Conservation (phyloP, 192 early-diverging fungal species). For the Coemansia pectinata region DNA sequence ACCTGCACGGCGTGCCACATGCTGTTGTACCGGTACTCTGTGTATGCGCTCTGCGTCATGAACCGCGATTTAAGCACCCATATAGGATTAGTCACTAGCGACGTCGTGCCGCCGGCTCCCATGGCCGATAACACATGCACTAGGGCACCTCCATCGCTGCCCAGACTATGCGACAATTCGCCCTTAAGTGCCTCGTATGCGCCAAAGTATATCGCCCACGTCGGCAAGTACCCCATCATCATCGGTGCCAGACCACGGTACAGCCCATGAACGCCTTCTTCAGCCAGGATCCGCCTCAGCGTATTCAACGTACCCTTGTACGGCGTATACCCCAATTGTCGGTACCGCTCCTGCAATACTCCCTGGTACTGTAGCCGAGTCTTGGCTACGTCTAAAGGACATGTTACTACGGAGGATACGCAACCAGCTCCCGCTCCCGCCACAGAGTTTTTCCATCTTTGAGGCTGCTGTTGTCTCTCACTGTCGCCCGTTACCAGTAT, state of each 20-base stretch:
- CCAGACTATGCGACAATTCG: constrained; percentile 18
- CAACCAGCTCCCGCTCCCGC: constrained; percentile 82
- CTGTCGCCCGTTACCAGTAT: neutral
- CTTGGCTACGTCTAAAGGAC: constrained; percentile 94
- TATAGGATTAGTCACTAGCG: constrained; percentile 81
- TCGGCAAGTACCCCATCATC: constrained; percentile 85
- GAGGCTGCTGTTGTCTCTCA: constrained; percentile 1
- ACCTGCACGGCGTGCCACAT: constrained; percentile 77
- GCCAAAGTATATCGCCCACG: constrained; percentile 91
- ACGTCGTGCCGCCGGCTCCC: constrained; percentile 76
- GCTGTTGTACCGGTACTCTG: constrained; percentile 79
- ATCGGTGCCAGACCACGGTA: constrained; percentile 89
- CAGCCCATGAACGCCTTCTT: constrained; percentile 85
- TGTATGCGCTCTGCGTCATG: constrained; percentile 78
- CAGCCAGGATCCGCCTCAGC: constrained; percentile 68
- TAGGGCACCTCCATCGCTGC: constrained; percentile 9
- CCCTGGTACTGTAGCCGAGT: constrained; percentile 90
- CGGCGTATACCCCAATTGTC: constrained; percentile 23
- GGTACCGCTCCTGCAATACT: constrained; percentile 27
- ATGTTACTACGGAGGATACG: constrained; percentile 80
- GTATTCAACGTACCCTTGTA: constrained; percentile 60
- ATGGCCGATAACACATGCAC: constrained; percentile 86
- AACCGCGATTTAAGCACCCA: constrained; percentile 93
- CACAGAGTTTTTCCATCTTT: constrained; percentile 67
- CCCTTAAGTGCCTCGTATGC: constrained; percentile 83